phyloP scores from a whole-genome alignment of 768 basidiomycete species.

The Suillus tomentosus region DNA sequence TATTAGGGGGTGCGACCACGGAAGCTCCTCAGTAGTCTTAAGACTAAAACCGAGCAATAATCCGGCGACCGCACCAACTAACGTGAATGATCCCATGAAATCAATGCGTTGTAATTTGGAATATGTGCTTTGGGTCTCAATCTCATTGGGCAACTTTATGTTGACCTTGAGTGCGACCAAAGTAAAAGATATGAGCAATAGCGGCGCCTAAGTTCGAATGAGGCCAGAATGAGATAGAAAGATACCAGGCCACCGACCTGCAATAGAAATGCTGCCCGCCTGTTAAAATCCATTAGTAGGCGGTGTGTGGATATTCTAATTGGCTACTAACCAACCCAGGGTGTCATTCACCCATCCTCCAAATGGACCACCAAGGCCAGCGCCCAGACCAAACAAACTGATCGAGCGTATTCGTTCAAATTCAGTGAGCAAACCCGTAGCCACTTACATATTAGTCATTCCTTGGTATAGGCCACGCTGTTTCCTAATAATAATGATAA shows the following conservation, averaged over 20 bases:
- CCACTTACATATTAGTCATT: conserved; percentile 77
- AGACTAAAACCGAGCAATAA: conserved; percentile 77
- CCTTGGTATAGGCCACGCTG: conserved; percentile 92
- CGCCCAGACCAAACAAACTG: conserved; percentile 83
- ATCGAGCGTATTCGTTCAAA: conserved; percentile 18
- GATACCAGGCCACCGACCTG: conserved; percentile 53
- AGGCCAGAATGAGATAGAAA: conserved; percentile 12
- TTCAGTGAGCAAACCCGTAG: conserved; percentile 4
- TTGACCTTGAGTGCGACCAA: conserved; percentile 79
- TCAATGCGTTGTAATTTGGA: conserved; percentile 82
- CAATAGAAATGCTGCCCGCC: conserved; percentile 84
- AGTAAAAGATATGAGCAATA: conserved; percentile 69
- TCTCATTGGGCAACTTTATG: conserved; percentile 68
- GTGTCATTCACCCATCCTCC: conserved; percentile 86
- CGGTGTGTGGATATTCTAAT: background rate
- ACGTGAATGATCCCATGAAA: conserved; percentile 78
- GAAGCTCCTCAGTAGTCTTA: conserved; percentile 75
- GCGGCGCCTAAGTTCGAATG: conserved; percentile 58
- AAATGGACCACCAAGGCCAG: conserved; percentile 76
- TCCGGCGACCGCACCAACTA: conserved; percentile 69
- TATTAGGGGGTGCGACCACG: conserved; percentile 76
- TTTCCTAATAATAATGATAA: conserved; percentile 47
- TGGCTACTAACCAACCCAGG: conserved; percentile 72
- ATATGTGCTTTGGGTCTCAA: conserved; percentile 56
- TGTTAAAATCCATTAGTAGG: conserved; percentile 34